These are phyloP conservation scores for Acephala macrosclerotiorum DNA, from an alignment of 2,329 filamentous ascomycete genomes.

Conservation along the genomic window DNA sequence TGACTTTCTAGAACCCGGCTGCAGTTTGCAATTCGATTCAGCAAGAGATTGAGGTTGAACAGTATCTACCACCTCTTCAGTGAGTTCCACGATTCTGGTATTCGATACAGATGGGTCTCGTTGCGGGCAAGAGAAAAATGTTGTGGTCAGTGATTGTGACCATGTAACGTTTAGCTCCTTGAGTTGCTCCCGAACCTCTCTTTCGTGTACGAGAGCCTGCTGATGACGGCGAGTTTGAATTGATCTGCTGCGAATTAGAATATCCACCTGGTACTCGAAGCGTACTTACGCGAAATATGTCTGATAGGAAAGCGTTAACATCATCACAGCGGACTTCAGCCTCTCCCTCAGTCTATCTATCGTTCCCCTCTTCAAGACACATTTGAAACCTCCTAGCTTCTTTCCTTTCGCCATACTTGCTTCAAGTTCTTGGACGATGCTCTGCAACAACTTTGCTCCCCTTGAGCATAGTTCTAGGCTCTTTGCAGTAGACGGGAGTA, in stretches of 20 bases:
- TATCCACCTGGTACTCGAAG: not conserved
- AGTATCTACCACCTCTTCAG: not conserved
- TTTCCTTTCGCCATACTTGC: conserved; percentile 5
- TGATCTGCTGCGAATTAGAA: not conserved
- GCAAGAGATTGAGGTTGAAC: not conserved
- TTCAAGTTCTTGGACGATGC: not conserved
- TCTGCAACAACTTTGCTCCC: not conserved
- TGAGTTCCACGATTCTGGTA: no score
- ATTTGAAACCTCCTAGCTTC: conserved; percentile 19
- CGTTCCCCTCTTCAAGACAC: conserved; percentile 18
- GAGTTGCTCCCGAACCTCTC: no score
- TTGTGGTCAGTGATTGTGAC: no score
- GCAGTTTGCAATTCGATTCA: not conserved
- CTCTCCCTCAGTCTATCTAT: conserved; percentile 18
- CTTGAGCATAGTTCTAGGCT: not conserved
- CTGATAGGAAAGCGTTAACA: conserved; percentile 21
- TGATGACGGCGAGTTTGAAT: not conserved
- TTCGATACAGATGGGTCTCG: no score
- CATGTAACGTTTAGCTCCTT: no score
- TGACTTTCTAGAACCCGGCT: not conserved
- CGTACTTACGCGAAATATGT: conserved; percentile 10
- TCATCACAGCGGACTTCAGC: conserved; percentile 13
- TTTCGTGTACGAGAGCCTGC: no score
- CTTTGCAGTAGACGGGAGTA: not conserved
- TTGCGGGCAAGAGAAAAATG: no score